These are phyloP conservation scores for Trichoderma sp. DNA, from an alignment of 2,329 filamentous ascomycete species.

Conservation along the genomic window DNA sequence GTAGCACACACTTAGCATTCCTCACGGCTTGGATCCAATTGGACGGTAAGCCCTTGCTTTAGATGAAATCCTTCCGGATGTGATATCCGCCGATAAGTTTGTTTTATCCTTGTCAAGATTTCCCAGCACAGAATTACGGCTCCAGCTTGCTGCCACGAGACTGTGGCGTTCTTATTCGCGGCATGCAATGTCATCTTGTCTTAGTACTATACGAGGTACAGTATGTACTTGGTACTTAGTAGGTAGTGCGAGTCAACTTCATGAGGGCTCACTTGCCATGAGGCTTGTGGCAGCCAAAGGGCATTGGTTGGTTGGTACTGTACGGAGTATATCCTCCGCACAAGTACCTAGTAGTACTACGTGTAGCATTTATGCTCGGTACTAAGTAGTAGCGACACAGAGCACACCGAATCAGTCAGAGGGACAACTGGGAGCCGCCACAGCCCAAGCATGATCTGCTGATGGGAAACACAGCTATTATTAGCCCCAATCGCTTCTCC, in stretches of 20 bases:
- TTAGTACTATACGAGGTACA: neutral
- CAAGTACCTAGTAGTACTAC: too few relatives aligned
- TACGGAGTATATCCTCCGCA: neutral
- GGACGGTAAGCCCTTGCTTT: neutral
- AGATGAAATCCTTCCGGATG: conserved; percentile 4
- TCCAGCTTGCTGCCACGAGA: neutral
- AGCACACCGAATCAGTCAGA: neutral
- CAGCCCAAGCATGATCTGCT: neutral
- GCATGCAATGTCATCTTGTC: neutral
- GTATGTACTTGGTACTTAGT: too few relatives aligned
- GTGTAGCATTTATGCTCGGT: too few relatives aligned
- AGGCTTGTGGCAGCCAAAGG: neutral
- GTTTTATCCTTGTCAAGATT: neutral
- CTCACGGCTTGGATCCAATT: conserved; percentile 4
- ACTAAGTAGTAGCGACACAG: neutral
- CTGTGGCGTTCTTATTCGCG: neutral
- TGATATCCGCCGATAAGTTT: neutral
- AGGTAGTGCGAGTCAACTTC: neutral
- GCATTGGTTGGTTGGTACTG: neutral
- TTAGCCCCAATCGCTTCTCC: conserved; percentile 1
- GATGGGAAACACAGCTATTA: conserved; percentile 2
- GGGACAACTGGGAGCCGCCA: neutral
- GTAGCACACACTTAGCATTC: neutral
- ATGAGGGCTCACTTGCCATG: neutral
- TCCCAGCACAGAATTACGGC: neutral